Conservation (phyloP, 2,329 filamentous ascomycete species). For the Arthroderma sp. region DNA sequence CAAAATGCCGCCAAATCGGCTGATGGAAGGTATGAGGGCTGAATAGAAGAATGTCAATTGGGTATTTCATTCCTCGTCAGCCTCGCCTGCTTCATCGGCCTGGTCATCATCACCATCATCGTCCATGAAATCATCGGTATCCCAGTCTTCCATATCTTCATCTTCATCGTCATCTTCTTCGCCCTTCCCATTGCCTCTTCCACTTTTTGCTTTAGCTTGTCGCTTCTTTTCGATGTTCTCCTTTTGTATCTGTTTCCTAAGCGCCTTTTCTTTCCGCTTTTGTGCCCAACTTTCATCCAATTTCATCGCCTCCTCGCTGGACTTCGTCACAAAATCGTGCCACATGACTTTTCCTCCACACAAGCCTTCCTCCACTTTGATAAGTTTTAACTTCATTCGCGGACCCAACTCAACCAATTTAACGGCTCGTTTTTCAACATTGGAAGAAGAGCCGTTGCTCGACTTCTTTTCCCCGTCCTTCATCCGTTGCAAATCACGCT, state of each 20-base stretch:
- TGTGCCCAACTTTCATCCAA: constrained; percentile 75
- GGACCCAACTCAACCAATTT: constrained; percentile 89
- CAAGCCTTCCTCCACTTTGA: constrained; percentile 91
- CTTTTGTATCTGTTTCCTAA: constrained; percentile 66
- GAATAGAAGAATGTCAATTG: not conserved
- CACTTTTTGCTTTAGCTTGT: constrained; percentile 44
- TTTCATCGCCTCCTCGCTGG: constrained; percentile 59
- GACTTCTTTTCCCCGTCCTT: constrained; percentile 33
- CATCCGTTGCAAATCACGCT: constrained; percentile 37
- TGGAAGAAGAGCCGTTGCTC: constrained; percentile 31
- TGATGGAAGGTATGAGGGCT: too few relatives aligned
- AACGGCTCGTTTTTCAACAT: constrained; percentile 72
- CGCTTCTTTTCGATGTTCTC: constrained; percentile 84
- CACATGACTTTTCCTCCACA: constrained; percentile 88
- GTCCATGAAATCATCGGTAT: constrained; percentile 37
- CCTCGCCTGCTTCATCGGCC: constrained; percentile 26
- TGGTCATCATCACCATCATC: constrained; percentile 35
- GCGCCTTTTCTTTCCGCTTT: constrained; percentile 66
- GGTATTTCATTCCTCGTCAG: constrained; percentile 18
- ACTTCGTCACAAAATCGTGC: constrained; percentile 91
- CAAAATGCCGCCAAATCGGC: too few relatives aligned
- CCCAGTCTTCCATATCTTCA: constrained; percentile 42
- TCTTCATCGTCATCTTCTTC: constrained; percentile 34
- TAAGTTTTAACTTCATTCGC: constrained; percentile 73
- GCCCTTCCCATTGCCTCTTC: constrained; percentile 30